Conservation (phyloP, 106 monocot genomes). For the Posidonia australis region DNA sequence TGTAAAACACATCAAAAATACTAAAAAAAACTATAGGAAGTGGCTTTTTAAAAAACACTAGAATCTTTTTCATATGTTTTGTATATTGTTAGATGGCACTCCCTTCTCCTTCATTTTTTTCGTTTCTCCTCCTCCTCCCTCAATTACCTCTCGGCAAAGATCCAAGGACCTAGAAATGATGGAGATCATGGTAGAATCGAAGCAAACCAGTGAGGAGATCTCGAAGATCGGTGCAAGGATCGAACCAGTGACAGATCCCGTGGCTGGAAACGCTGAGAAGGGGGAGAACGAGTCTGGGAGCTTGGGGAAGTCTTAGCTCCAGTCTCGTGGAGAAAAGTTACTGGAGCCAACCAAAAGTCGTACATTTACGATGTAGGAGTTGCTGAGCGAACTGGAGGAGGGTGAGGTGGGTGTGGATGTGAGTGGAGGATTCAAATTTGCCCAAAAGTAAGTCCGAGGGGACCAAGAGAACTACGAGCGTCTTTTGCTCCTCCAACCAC, state of each 20-base stretch:
- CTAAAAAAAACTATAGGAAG: too few species aligned
- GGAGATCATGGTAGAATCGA: background rate
- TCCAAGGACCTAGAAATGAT: background rate
- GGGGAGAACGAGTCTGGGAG: background rate
- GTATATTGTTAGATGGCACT: too few species aligned
- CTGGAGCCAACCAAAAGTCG: constrained; percentile 10
- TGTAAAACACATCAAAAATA: too few species aligned
- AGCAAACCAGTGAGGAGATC: background rate
- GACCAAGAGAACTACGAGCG: background rate
- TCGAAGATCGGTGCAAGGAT: constrained; percentile 15
- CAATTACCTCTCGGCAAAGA: background rate
- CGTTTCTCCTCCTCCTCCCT: background rate
- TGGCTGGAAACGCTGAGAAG: constrained; percentile 3
- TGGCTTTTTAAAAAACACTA: too few species aligned
- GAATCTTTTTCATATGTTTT: too few species aligned
- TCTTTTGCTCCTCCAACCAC: background rate
- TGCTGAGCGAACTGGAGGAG: constrained; percentile 60
- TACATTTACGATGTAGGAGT: constrained; percentile 67
- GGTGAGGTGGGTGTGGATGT: constrained; percentile 13
- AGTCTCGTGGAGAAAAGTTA: constrained; percentile 5
- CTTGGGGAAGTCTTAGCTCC: background rate
- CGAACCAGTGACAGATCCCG: constrained; percentile 23
- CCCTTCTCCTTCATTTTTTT: background rate
- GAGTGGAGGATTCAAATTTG: constrained; percentile 11
- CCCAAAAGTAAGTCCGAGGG: constrained; percentile 9